Base-by-base conservation (phyloP, 139 green algal species). In the Spirogloea muscicola region DNA sequence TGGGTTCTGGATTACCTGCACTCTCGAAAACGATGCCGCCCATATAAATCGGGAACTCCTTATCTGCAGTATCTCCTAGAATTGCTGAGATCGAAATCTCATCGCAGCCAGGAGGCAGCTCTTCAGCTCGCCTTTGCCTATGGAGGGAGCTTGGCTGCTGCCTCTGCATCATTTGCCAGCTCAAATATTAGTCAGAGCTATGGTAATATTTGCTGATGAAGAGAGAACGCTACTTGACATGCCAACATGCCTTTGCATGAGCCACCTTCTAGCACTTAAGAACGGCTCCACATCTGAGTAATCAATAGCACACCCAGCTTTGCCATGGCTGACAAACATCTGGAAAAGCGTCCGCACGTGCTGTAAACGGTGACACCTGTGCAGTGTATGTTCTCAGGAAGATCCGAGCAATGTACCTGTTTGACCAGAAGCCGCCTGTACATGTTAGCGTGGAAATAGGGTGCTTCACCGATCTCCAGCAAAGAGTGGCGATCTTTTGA, bases 41-140 rank as follows among this genome's bases (percentile, higher is more conserved):
- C 34, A 68, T 79, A 62, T 66, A 79, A 21, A 79, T 76, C 29
- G 71, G 71, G 31, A 66, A 79, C 21, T 72, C 59, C 27, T 38
- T 25, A 46, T 74, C 62, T 7, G 36, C 61, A 1, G 37, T 7
- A n/a, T 77, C 65, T 13, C 39, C 66, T 9, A 79, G 55, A 4
- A 79, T 37, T 31, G 43, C 29, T 16, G 77, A 49, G 1, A 77
- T 4, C 0, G 34, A 9, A 16, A 10, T 52, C 43, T n/a, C 43
- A n/a, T 52, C 18, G 1, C 25, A 42, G 57, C 33, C 33, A 34
- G 59, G 13, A n/a, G 10, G 18, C 9, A 68, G 10, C 18, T 68
- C 59, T 27, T 5, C 6, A 31, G 59, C 59, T 4, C 59, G 10
- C 59, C 46, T 34, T 38, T 68, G 41, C 13, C 59, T 29, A 31